Evolutionary conservation across 352 stramenopile species (phyloP).

Genomic region (Aphanomyces cochlioides): DNA sequence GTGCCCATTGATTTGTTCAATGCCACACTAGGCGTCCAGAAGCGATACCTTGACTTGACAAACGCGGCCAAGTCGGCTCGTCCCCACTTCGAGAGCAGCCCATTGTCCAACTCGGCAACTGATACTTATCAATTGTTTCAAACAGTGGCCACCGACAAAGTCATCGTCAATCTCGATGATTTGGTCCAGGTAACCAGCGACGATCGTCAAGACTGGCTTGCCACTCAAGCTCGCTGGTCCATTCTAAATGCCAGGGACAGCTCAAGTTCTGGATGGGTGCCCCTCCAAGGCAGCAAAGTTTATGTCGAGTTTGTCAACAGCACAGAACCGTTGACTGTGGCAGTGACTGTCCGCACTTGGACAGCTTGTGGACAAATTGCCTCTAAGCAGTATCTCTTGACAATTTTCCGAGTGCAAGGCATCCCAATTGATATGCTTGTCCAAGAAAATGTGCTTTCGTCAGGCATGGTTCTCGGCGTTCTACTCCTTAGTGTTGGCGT

Average conservation of each 20-base stretch:
- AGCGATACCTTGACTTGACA: not conserved
- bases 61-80: not conserved
- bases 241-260: not conserved
- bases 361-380: not conserved
- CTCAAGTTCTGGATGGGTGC: not conserved
- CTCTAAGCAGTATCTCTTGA: not conserved
- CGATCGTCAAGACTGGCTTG: not conserved
- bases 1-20: not conserved
- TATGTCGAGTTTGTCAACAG: not conserved
- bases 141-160: not conserved
- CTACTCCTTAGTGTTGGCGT: too few relatives aligned
- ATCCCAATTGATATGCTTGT: too few relatives aligned
- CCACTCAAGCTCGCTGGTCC: not conserved
- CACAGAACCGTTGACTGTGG: not conserved
- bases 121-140: not conserved
- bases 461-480: too few relatives aligned
- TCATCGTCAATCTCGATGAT: not conserved
- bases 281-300: not conserved
- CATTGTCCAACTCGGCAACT: not conserved
- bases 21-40: not conserved
- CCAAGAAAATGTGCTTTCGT: too few relatives aligned
- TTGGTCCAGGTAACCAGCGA: not conserved
- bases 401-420: not conserved
- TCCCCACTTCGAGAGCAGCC: not conserved
- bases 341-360: not conserved